A percentile compares a stretch with the other conserved stretches of the same genome.
These are phyloP conservation scores for Solanum raphanifolium DNA, from an alignment of 257 asterid genomes.

Conservation along the genomic window DNA sequence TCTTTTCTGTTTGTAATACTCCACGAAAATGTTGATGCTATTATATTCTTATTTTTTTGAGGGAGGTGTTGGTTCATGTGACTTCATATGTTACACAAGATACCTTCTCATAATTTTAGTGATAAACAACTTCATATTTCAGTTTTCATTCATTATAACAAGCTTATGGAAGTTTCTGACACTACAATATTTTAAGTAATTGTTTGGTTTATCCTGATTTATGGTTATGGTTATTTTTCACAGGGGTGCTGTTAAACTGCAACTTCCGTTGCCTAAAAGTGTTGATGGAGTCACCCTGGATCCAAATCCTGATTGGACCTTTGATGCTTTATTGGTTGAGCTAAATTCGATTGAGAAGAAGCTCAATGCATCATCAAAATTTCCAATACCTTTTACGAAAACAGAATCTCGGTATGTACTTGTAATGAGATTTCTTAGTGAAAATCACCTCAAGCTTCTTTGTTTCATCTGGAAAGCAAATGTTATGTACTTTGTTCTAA, in stretches of 20 bases:
- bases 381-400: slow-evolving; percentile 37
- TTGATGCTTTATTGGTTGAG: slow-evolving; percentile 53
- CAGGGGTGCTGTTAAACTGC: slow-evolving; percentile 49
- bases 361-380: slow-evolving; percentile 16
- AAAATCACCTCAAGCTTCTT: background rate
- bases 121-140: background rate
- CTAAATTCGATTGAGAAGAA: slow-evolving; percentile 42
- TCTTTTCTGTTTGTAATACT: background rate
- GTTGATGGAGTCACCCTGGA: slow-evolving; percentile 52
- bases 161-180: background rate
- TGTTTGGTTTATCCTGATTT: background rate
- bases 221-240: background rate
- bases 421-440: background rate
- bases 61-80: background rate
- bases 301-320: slow-evolving; percentile 86
- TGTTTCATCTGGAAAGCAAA: background rate
- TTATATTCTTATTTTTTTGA: background rate
- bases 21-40: background rate
- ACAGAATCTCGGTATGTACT: slow-evolving; percentile 33
- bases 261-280: slow-evolving; percentile 28
- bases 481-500: background rate
- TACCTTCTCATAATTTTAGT: background rate
- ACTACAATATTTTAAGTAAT: background rate
- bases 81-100: background rate
- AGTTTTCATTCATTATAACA: background rate